Base-by-base conservation (phyloP, 306 rosid genomes). In the Cicer pinnatifidum region DNA sequence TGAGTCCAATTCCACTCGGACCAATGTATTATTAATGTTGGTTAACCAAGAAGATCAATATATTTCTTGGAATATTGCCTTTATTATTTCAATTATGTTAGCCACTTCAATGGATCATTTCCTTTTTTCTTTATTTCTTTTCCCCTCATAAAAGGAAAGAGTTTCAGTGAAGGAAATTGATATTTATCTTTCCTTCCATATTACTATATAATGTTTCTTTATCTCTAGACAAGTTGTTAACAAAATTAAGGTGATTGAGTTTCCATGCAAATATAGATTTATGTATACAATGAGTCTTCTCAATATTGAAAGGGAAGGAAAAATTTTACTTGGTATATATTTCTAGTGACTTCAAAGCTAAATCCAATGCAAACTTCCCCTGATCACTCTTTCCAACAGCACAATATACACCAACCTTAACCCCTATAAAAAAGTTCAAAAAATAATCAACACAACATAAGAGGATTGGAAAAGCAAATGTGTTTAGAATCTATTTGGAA, bases 311-410 rank as follows among this genome's bases (percentile, higher is more conserved):
- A 67, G 43, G 41, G 65, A 64, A 56, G 44, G 75, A 28, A 39
- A 28, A 67, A 16, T 33, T 33, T 82, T 73, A 88, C 89, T 86
- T 73, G 13, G 82, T 57, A 75, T 72, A 88, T 44, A 80, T 46
- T 12, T 85, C 85, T 38, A 88, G 87, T 5, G 85, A 7, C 82
- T 80, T 83, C 50, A 90, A 78, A 62, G 87, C 91, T 72, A 86
- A 47, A 73, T 80, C 73, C 73, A 90, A 48, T 60, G 92, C 84
- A 78, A 82, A 80, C 60, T 78, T 80, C 72, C 89, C 88, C 19
- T 83, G 67, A 46, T 90, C 84, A 17, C 75, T 72, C 76, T 81
- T 85, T 20, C 92, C 92, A 76, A 82, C 74, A 3, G 85, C 80
- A 76, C 96, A 88, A 76, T 84, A 85, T 52, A 75, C 77, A 20